A percentile compares a stretch with the other conserved stretches of the same genome.
Conservation (phyloP, 2,329 filamentous ascomycete genomes). For the Zalaria obscura region DNA sequence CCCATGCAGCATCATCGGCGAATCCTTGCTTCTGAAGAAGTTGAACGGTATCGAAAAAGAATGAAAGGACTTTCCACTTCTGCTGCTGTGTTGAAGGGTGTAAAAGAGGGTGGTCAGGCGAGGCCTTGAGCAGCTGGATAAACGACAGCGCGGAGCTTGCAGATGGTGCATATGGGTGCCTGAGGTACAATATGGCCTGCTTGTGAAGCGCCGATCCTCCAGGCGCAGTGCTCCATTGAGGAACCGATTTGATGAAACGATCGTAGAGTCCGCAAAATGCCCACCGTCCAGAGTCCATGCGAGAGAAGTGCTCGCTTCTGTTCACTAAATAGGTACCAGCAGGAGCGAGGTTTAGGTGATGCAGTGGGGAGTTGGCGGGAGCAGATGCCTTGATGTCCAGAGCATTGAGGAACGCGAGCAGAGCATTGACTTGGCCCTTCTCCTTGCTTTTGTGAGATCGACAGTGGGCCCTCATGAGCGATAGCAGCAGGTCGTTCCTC, state of each 20-base stretch:
- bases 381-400: neutral
- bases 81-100: neutral
- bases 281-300: neutral
- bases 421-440: neutral
- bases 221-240: slow-evolving; percentile 2
- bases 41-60: slow-evolving; percentile 6
- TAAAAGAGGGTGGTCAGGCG: slow-evolving; percentile 1
- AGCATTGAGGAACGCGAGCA: neutral
- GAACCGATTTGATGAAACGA: slow-evolving; percentile 3
- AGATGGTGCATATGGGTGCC: slow-evolving; percentile 4
- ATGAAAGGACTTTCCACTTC: slow-evolving; percentile 1
- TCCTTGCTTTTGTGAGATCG: neutral
- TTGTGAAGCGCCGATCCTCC: neutral
- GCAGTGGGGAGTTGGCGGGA: neutral
- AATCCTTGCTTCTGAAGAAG: slow-evolving; percentile 4
- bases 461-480: slow-evolving; percentile 1
- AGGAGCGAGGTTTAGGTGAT: neutral
- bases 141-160: slow-evolving; percentile 4
- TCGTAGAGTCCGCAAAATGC: slow-evolving; percentile 1
- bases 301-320: too few species aligned
- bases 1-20: slow-evolving; percentile 6
- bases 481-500: neutral
- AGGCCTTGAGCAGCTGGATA: slow-evolving; percentile 1
- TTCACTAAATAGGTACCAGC: neutral
- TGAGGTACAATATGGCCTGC: slow-evolving; percentile 3